A percentile compares a stretch with the other conserved stretches of the same genome.
Conservation (phyloP, 2,329 filamentous ascomycete genomes). For the Dactylellina leptospora region DNA sequence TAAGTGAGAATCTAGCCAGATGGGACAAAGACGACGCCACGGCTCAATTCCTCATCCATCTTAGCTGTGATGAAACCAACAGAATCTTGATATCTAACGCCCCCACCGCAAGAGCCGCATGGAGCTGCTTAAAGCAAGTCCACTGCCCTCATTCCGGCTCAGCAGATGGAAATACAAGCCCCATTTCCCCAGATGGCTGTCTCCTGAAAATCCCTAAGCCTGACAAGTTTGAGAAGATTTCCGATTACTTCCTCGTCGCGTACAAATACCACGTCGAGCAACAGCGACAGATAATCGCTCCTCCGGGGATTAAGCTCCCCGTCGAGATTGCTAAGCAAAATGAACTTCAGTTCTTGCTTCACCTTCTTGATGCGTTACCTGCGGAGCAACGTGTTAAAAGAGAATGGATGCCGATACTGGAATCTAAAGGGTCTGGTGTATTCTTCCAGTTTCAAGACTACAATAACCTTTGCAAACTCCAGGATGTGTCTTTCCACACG, state of each 20-base stretch:
- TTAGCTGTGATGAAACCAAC: not conserved
- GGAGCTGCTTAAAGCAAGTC: not conserved
- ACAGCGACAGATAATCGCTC: not conserved
- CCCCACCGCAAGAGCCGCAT: not conserved
- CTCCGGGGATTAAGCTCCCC: not conserved
- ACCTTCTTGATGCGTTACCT: not conserved
- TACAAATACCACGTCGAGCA: not conserved
- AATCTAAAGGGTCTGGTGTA: not conserved
- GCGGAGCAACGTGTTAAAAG: not conserved
- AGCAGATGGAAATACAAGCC: not conserved
- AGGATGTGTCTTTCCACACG: not conserved
- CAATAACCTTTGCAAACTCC: not conserved
- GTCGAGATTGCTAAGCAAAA: not conserved
- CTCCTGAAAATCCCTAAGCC: not conserved
- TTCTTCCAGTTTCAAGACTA: not conserved
- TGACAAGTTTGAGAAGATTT: not conserved
- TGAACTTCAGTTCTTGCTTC: not conserved
- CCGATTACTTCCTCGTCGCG: not conserved
- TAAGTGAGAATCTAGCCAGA: not conserved
- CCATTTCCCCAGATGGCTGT: not conserved
- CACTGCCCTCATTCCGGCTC: not conserved
- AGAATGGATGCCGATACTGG: not conserved
- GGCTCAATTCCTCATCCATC: not conserved
- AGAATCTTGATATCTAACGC: not conserved
- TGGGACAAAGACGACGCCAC: slow-evolving; percentile 10